Base-by-base conservation (phyloP, 495 filamentous ascomycete genomes). In the Jackrogersella multiformis region DNA sequence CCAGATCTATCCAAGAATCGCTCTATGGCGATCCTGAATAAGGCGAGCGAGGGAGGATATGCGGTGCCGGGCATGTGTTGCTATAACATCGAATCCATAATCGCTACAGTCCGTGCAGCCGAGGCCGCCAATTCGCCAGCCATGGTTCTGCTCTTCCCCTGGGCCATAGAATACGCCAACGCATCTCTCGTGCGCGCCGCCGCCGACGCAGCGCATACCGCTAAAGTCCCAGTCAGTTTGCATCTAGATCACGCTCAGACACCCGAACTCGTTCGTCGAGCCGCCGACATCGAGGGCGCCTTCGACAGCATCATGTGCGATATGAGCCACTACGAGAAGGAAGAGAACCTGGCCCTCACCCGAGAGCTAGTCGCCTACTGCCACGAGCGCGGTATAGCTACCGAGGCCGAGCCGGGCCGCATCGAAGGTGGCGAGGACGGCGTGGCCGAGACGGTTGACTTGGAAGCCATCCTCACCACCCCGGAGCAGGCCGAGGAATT, bases 371-470 rank as follows among this genome's bases (percentile, higher is more conserved):
- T 87, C 6, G 69, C 71, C 21, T 92, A 92, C 71, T 93, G 90
- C 73, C 87, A 93, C 66, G 88, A 80, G 73, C 80, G 89, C 35
- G 90, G 90, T 7, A 93, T 94, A 59, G 88, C 88, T 6, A 88
- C 88, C 5, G 91, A 94, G 72, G 92, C 91, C 1, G 91, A 94
- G 74, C 92, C 90, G 0, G 92, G 91, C 0, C 80, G 92, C 5
- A 94, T 96, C 64, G 90, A 92, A 73, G 92, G 92, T 39, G 91
- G 91, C 4, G 92, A 96, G 78, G 92, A 96, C 68, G 92, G 92
- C 0, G 86, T 96, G 20, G 83, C 85, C 2, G 90, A 93, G 73
- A 93, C 90, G 32, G 88, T 78, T 1, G 91, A 92, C 67, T 74
- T 94, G 20, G 89, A 91, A 73, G 90, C 85, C 0, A 58, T 93